Percentiles rank a stretch among this genome's conserved stretches.
These are phyloP conservation scores for Taphrina communis DNA, from an alignment of 1,139 yeast species.

Conservation along the genomic window DNA sequence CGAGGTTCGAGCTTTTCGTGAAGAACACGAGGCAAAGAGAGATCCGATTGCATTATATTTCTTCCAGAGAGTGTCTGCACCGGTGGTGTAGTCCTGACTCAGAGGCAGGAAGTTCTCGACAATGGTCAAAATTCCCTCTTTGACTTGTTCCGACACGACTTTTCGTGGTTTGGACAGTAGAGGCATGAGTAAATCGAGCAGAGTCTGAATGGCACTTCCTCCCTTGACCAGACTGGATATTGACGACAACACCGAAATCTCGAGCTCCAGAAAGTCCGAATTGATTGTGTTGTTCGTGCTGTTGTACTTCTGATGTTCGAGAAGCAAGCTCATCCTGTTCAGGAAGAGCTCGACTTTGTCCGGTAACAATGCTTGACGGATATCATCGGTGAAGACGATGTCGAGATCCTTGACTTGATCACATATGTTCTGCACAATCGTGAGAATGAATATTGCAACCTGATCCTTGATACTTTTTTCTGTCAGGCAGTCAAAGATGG, in stretches of 20 bases:
- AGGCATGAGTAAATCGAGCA: slow-evolving; percentile 42
- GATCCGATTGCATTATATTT: slow-evolving; percentile 65
- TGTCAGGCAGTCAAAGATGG: slow-evolving; percentile 59
- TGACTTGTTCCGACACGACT: slow-evolving; percentile 63
- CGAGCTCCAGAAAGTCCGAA: slow-evolving; percentile 34
- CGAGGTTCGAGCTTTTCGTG: slow-evolving; percentile 65
- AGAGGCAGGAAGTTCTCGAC: slow-evolving; percentile 59
- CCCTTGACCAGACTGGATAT: slow-evolving; percentile 39
- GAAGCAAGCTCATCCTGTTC: slow-evolving; percentile 24
- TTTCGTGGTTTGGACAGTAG: slow-evolving; percentile 63
- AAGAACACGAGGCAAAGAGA: slow-evolving; percentile 64
- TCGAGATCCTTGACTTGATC: slow-evolving; percentile 28
- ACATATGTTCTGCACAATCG: slow-evolving; percentile 27
- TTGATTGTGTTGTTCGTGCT: slow-evolving; percentile 37
- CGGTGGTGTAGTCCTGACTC: slow-evolving; percentile 59
- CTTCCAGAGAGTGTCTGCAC: slow-evolving; percentile 60
- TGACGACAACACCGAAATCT: slow-evolving; percentile 34
- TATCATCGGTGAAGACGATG: not conserved
- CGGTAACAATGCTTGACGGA: slow-evolving; percentile 12
- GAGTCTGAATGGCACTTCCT: slow-evolving; percentile 31
- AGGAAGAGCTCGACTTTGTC: slow-evolving; percentile 35
- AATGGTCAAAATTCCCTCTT: slow-evolving; percentile 65
- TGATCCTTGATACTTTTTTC: slow-evolving; percentile 38
- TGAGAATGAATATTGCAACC: slow-evolving; percentile 42
- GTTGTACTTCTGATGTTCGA: slow-evolving; percentile 26